Evolutionary conservation across 495 filamentous ascomycete species (phyloP), one percentile per base, ranked within the genome.

Genomic region (Penicillium coffeae): DNA sequence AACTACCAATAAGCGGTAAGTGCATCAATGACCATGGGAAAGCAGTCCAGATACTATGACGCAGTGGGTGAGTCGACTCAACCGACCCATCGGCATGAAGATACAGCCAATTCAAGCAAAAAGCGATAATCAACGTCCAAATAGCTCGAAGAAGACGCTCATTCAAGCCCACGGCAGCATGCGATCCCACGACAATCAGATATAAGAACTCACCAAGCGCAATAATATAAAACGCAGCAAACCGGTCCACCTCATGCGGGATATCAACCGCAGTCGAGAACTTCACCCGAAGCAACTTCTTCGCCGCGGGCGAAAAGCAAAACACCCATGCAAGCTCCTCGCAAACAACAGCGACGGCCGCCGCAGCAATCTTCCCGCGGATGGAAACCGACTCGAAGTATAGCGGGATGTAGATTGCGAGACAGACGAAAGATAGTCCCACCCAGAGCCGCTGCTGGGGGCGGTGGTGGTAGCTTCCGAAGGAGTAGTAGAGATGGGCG

Each of bases 181-280:
- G 62, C 1, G 55, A 65, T 1, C 62, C 66, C 12, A 71, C 69
- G 33, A 76, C 55, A n/a, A 73, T 69, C 30, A 60, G 49, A 37
- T 75, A 72, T 2, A 75, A 57, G 33, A 69, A 75, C 46, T 78
- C 74, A 32, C 74, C 73, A 7, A 78, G 59, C 0, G 69, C 71
- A 37, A 78, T 75, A 53, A 75, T 76, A 48, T 67, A 75, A 51
- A 78, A 78, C 18, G 74, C 73, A 1, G 69, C 63, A 47, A 70
- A 70, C 1, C 74, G 68, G 49, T 76, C 74, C 12, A 71, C 58
- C 49, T 75, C 72, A 46, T 78, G 74, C 16, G 64, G 58, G 16
- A 72, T 63, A 58, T 78, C 70, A 5, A 75, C 61, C 0, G 70
- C 70, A 10, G 70, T 70, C 0, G 61, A 60, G 34, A 64, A 72